Base-by-base conservation (phyloP, 1,284 basidiomycete species). In the Puccinia polysora region DNA sequence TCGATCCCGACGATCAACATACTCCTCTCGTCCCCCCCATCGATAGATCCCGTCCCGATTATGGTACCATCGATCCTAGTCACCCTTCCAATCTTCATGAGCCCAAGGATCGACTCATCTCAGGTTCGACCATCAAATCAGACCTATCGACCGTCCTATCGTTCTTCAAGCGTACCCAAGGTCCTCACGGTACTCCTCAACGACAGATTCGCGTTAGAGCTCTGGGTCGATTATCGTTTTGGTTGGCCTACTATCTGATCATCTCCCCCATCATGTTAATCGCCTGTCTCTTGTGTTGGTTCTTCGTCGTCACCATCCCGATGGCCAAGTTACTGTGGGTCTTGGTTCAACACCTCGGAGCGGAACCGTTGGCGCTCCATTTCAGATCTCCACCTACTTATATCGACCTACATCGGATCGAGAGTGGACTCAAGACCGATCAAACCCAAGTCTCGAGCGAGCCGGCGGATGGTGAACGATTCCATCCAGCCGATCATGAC, bases 261-360 rank as follows among this genome's bases (percentile, higher is more conserved):
- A 87, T 99, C 77, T 89, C 91, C 0, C 96, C 96, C 2, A 82
- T 91, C 74, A 89, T 98, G 85, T 84, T 94, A 62, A 73, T 88
- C 74, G 90, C 91, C 38, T 94, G 92, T 79, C 79, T 90, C 71
- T 81, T 92, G 53, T 97, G 94, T 82, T 99, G 94, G 92, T 90
- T 84, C 30, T 84, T 93, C 74, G 88, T 98, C 74, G 84, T 98
- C 78, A 89, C 94, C 47, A 91, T 98, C 74, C 96, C 96, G 6
- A 99, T 98, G 96, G 96, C 94, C 40, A 95, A 90, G 80, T 84
- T 98, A 56, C 91, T 88, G 75, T 98, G 95, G 94, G 90, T 87
- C 15, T 84, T 99, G 49, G 84, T 98, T 78, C 87, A 88, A 71
- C 86, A 92, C 78, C 84, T 99, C 58, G 88, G 88, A 77, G 82